Conservation (phyloP, 1,284 basidiomycete genomes). For the Cutaneotrichosporon arboriforme region DNA sequence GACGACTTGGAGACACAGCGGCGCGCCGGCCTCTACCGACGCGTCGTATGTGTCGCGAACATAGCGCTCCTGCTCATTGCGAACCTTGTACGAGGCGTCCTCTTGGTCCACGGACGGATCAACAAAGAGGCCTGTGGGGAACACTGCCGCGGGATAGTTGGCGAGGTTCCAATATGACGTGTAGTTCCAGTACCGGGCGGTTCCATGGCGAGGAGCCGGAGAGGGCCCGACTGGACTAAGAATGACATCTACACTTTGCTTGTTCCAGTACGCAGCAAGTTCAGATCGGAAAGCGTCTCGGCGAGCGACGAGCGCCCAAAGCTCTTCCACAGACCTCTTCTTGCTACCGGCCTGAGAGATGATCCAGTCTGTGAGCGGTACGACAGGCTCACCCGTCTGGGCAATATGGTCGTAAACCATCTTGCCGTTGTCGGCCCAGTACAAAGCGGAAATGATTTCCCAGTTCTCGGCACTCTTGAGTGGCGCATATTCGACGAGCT, state of each 20-base stretch:
- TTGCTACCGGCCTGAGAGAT: conserved; percentile 17
- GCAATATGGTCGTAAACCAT: conserved; percentile 40
- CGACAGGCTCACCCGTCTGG: conserved; percentile 31
- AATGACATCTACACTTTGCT: conserved; percentile 35
- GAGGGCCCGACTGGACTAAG: conserved; percentile 37
- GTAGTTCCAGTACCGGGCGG: conserved; percentile 50
- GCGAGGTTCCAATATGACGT: conserved; percentile 63
- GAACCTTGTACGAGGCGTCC: conserved; percentile 56
- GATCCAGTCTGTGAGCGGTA: conserved; percentile 40
- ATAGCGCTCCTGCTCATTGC: conserved; percentile 47
- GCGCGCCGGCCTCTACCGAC: conserved; percentile 18
- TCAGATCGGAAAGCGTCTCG: conserved; percentile 33
- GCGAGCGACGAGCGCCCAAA: conserved; percentile 25
- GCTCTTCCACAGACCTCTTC: conserved; percentile 33
- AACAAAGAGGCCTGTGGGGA: conserved; percentile 57
- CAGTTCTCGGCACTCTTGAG: conserved; percentile 22
- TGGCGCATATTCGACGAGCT: conserved; percentile 33
- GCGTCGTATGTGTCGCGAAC: conserved; percentile 25
- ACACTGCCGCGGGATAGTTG: conserved; percentile 60
- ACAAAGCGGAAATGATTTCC: conserved; percentile 37
- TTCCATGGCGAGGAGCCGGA: conserved; percentile 35
- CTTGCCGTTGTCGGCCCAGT: conserved; percentile 40
- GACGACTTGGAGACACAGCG: conserved; percentile 13
- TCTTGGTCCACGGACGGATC: conserved; percentile 55
- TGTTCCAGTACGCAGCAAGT: conserved; percentile 29